A percentile compares a stretch with the other conserved stretches of the same genome.
Conservation (phyloP, 1,284 basidiomycete species). For the Ustilago vetiveriae region DNA sequence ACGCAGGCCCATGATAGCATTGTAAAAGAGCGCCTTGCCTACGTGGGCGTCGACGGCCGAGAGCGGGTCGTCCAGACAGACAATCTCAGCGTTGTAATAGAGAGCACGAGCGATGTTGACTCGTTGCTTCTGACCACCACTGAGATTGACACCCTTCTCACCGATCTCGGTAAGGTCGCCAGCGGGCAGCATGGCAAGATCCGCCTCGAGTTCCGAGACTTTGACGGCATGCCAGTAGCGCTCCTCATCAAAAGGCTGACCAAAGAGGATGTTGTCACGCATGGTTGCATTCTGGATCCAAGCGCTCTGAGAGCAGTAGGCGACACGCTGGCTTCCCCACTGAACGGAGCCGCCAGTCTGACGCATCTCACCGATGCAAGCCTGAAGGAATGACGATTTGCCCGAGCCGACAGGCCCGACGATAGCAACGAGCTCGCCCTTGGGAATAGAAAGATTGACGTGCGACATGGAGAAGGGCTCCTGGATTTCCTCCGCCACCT, state of each 20-base stretch:
- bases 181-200: slow-evolving; percentile 77
- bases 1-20: slow-evolving; percentile 58
- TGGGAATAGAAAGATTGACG: slow-evolving; percentile 46
- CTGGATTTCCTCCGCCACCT: slow-evolving; percentile 20
- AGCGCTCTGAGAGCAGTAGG: slow-evolving; percentile 83
- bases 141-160: slow-evolving; percentile 72
- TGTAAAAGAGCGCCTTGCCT: slow-evolving; percentile 65
- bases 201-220: slow-evolving; percentile 68
- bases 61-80: slow-evolving; percentile 78
- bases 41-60: slow-evolving; percentile 71
- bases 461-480: slow-evolving; percentile 56
- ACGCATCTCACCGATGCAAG: slow-evolving; percentile 64
- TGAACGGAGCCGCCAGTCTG: slow-evolving; percentile 50
- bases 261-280: slow-evolving; percentile 71
- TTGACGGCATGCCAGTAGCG: slow-evolving; percentile 66
- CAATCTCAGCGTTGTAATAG: slow-evolving; percentile 77
- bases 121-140: slow-evolving; percentile 75
- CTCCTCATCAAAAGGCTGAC: slow-evolving; percentile 70
- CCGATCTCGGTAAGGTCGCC: slow-evolving; percentile 75
- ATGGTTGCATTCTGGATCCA: slow-evolving; percentile 88
- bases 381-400: slow-evolving; percentile 63
- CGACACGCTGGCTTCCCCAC: slow-evolving; percentile 69
- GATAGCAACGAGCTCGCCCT: slow-evolving; percentile 58
- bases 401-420: slow-evolving; percentile 65
- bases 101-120: slow-evolving; percentile 79